phyloP scores from a whole-genome alignment of 2,329 filamentous ascomycete genomes.

The Penicillium sp. region DNA sequence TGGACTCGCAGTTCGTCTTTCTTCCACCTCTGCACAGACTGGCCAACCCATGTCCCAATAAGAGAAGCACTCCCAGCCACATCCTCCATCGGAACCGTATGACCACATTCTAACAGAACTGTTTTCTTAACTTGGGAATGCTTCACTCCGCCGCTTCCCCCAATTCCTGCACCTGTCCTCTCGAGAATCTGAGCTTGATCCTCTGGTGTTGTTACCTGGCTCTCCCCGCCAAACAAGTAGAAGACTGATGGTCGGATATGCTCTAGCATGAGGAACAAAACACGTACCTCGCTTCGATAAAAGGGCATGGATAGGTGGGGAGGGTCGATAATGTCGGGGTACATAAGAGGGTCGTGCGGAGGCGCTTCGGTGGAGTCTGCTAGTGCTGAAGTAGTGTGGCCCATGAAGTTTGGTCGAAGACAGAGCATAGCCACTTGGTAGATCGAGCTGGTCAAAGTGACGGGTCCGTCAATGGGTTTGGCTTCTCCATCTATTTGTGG shows the following conservation, averaged over 20 bases:
- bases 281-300: conserved; percentile 3
- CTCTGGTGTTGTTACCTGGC: conserved; percentile 6
- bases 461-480: neutral
- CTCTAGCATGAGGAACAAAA: conserved; percentile 4
- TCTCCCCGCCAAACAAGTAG: conserved; percentile 17
- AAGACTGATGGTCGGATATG: conserved; percentile 19
- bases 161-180: conserved; percentile 17
- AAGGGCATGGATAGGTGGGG: neutral
- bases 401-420: conserved; percentile 1
- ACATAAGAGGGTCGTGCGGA: conserved; percentile 1
- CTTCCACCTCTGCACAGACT: neutral
- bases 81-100: neutral
- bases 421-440: conserved; percentile 9
- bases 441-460: conserved; percentile 4
- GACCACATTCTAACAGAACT: neutral
- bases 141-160: conserved; percentile 21
- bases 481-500: neutral
- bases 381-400: neutral
- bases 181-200: conserved; percentile 13
- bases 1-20: neutral
- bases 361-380: neutral
- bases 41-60: neutral
- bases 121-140: neutral
- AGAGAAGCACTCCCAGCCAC: neutral
- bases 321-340: conserved; percentile 6